Conservation (phyloP, 2,329 filamentous ascomycete genomes). For the Ceratocystis huliohia region DNA sequence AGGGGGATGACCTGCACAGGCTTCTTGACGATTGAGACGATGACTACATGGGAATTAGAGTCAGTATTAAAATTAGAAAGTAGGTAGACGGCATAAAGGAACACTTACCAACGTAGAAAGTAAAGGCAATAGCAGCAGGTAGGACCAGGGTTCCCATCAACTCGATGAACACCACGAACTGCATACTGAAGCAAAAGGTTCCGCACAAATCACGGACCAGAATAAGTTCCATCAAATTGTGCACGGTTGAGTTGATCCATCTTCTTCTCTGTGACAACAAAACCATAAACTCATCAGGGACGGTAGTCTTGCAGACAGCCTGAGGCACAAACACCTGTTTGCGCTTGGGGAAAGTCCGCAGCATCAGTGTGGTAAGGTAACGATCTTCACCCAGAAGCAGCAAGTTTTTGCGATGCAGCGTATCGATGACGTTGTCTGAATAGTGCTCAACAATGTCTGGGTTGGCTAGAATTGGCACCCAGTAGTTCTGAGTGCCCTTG, state of each 20-base stretch:
- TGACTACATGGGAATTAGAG: conserved; percentile 39
- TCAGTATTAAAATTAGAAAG: conserved; percentile 15
- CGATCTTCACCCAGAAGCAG: conserved; percentile 86
- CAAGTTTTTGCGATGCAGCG: conserved; percentile 93
- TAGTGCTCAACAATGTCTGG: conserved; percentile 98
- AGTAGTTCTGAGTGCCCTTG: conserved; percentile 97
- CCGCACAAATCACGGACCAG: conserved; percentile 92
- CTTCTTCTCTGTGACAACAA: conserved; percentile 85
- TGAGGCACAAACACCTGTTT: conserved; percentile 98
- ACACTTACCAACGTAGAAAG: conserved; percentile 76
- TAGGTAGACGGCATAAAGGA: conserved; percentile 17
- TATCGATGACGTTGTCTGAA: conserved; percentile 97
- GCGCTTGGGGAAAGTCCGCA: conserved; percentile 95
- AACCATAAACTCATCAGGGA: conserved; percentile 84
- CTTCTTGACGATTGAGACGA: conserved; percentile 67
- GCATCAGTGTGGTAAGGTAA: conserved; percentile 91
- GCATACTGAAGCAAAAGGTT: conserved; percentile 99
- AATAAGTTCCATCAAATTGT: conserved; percentile 96
- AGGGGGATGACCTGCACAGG: conserved; percentile 81
- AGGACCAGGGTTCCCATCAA: conserved; percentile 87
- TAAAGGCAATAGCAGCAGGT: conserved; percentile 92
- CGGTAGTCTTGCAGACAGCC: conserved; percentile 96
- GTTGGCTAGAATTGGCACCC: conserved; percentile 96
- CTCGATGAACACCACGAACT: conserved; percentile 95
- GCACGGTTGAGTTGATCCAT: conserved; percentile 99